These are phyloP conservation scores for Tylopilus felleus DNA, from an alignment of 768 basidiomycete genomes.

Conservation along the genomic window DNA sequence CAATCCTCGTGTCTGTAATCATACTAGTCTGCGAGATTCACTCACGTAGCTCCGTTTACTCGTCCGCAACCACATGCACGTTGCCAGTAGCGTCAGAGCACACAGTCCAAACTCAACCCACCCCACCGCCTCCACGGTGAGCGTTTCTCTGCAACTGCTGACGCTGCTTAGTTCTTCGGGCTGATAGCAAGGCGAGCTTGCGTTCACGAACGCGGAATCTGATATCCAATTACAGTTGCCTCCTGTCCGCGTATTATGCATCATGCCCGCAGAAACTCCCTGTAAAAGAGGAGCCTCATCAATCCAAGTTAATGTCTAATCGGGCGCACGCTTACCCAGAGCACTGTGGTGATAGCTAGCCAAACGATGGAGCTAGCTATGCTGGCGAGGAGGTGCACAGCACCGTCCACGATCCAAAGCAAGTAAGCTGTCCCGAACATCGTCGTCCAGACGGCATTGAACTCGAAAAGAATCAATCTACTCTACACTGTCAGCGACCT, in stretches of 20 bases:
- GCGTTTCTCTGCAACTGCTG: constrained; percentile 62
- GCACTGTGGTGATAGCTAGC: constrained; percentile 56
- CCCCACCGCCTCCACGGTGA: constrained; percentile 71
- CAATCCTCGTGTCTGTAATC: constrained; percentile 22
- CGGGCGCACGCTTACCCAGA: constrained; percentile 55
- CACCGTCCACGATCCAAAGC: constrained; percentile 66
- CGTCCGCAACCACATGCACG: constrained; percentile 49
- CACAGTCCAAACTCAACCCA: constrained; percentile 75
- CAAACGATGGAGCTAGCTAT: constrained; percentile 75
- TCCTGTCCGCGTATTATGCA: constrained; percentile 61
- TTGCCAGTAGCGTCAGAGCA: constrained; percentile 49
- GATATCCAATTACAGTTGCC: constrained; percentile 54
- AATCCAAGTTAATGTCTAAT: not conserved
- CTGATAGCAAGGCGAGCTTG: constrained; percentile 24
- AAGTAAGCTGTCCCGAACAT: constrained; percentile 68
- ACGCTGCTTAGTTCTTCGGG: constrained; percentile 20
- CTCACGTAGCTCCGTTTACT: constrained; percentile 39
- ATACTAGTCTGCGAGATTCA: constrained; percentile 43
- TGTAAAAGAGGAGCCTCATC: constrained; percentile 27
- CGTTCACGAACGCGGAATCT: constrained; percentile 27
- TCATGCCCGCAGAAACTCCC: constrained; percentile 66
- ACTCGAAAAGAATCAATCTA: constrained; percentile 57
- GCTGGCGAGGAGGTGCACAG: constrained; percentile 66
- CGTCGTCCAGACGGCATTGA: constrained; percentile 73
- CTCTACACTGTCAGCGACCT: constrained; percentile 2